A percentile compares a stretch with the other conserved stretches of the same genome.
These are phyloP conservation scores for Hansenula lynferdii DNA, from an alignment of 1,139 yeast species.

Conservation along the genomic window DNA sequence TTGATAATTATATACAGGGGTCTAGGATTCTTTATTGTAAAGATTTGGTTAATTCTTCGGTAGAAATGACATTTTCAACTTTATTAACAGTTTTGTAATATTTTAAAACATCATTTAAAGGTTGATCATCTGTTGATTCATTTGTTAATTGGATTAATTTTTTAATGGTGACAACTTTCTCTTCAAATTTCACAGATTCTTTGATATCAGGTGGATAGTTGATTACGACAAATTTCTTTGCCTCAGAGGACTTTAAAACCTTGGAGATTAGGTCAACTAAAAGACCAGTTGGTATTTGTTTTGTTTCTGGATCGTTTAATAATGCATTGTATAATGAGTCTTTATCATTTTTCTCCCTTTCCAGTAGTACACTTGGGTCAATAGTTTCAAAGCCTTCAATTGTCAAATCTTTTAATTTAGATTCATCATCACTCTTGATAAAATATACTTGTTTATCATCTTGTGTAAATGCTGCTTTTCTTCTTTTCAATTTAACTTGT, in stretches of 20 bases:
- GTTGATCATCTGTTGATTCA: slow-evolving; percentile 15
- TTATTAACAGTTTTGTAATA: slow-evolving; percentile 57
- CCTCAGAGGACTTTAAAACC: slow-evolving; percentile 31
- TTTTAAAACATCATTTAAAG: slow-evolving; percentile 40
- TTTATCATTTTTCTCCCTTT: slow-evolving; percentile 14
- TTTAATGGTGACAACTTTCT: slow-evolving; percentile 34
- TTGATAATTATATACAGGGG: too few relatives aligned
- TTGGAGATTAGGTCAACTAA: slow-evolving; percentile 51
- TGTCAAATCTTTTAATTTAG: slow-evolving; percentile 2
- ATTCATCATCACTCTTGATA: slow-evolving; percentile 5
- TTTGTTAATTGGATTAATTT: slow-evolving; percentile 27
- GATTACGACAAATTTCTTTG: slow-evolving; percentile 37
- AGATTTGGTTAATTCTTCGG: slow-evolving; percentile 16
- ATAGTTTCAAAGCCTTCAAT: slow-evolving; percentile 11
- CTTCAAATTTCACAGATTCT: slow-evolving; percentile 46
- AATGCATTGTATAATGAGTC: slow-evolving; percentile 35
- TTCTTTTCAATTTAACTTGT: slow-evolving; percentile 22
- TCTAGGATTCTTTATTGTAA: not conserved
- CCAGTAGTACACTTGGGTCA: slow-evolving; percentile 16
- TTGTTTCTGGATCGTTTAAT: slow-evolving; percentile 25
- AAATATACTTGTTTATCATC: slow-evolving; percentile 20
- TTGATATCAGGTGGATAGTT: slow-evolving; percentile 55
- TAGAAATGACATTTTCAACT: slow-evolving; percentile 14
- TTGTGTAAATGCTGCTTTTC: slow-evolving; percentile 13
- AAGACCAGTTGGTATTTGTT: slow-evolving; percentile 48